Evolutionary conservation across 257 asterid species (phyloP).

Genomic region (Leonotis leonurus): DNA sequence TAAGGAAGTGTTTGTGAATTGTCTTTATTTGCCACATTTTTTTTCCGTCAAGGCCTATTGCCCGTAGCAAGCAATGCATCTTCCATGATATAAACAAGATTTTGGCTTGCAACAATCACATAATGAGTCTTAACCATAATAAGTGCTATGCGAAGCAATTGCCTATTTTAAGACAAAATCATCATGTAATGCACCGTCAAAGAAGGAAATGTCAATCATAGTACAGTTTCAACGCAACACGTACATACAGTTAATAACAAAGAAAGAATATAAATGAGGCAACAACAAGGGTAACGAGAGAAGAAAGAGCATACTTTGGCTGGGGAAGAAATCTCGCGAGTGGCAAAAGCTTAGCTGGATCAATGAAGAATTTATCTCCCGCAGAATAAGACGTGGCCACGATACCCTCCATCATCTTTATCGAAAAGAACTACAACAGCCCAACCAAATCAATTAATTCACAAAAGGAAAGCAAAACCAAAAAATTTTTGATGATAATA

Average conservation of each 20-base stretch:
- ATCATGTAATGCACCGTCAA: neutral
- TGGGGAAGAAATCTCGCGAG: conserved; percentile 70
- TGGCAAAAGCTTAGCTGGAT: conserved; percentile 87
- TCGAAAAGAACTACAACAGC: conserved; percentile 43
- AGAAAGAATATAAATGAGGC: neutral
- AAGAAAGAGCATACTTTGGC: conserved; percentile 41
- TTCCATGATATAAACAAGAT: too few species aligned
- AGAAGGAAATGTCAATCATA: too few species aligned
- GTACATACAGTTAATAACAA: too few species aligned
- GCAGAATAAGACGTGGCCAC: conserved; percentile 74
- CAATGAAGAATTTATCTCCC: conserved; percentile 91
- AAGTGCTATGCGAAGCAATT: neutral
- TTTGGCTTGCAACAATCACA: too few species aligned
- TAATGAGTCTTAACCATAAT: too few species aligned
- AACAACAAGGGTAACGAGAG: neutral
- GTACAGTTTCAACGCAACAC: too few species aligned
- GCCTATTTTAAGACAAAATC: neutral
- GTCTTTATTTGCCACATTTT: too few species aligned
- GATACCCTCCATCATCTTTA: conserved; percentile 89
- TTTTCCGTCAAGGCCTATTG: too few species aligned
- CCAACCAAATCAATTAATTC: neutral
- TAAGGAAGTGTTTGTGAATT: neutral
- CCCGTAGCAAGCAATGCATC: too few species aligned
- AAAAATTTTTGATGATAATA: too few species aligned
- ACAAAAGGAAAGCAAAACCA: neutral